Evolutionary conservation across 2,329 filamentous ascomycete genomes (phyloP), one percentile per base, ranked within the genome.

Genomic region (Fusarium algeriense): DNA sequence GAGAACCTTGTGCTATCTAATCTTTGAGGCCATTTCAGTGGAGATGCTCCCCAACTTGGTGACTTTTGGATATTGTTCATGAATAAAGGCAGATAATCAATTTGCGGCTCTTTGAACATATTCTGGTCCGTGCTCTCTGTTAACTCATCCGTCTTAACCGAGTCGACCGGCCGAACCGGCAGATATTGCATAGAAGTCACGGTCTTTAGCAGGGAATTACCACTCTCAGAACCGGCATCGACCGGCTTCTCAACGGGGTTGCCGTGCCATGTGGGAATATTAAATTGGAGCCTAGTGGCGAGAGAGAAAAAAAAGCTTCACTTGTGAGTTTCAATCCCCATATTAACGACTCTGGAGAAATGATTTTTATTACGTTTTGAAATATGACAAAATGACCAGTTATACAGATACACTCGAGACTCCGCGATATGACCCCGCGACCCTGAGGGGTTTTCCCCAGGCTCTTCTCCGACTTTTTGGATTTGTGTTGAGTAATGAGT

Each of bases 131-230:
- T 74, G 65, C 62, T 34, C 48, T 4, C 60, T 52, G 13, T 32
- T 43, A 40, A 43, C 37, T 35, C 52, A 75, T 71, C 73, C 73
- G 73, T 63, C 67, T 69, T 75, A 75, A 67, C 73, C 73, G 73
- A 56, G 54, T 58, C 46, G 43, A 55, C 67, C 67, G 59, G 67
- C 40, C 46, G 23, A 60, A 65, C 64, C 69, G 69, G 67, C 55
- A 55, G 53, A 35, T 48, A 26, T 20, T 48, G 17, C 41, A 55
- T 38, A 38, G 26, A 19, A 23, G 34, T 30, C 17, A 38, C 45
- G 32, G 44, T 14, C 8, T 28, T 46, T 66, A 34, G 35, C 62
- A 50, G 60, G 49, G 49, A 52, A 41, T 35, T 43, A 28, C 17
- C 14, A 30, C 38, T 54, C 34, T 32, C 10, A 40, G 19, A 45